These are phyloP conservation scores for Debaryomyces sp. DNA, from an alignment of 1,139 yeast genomes.

Conservation along the genomic window DNA sequence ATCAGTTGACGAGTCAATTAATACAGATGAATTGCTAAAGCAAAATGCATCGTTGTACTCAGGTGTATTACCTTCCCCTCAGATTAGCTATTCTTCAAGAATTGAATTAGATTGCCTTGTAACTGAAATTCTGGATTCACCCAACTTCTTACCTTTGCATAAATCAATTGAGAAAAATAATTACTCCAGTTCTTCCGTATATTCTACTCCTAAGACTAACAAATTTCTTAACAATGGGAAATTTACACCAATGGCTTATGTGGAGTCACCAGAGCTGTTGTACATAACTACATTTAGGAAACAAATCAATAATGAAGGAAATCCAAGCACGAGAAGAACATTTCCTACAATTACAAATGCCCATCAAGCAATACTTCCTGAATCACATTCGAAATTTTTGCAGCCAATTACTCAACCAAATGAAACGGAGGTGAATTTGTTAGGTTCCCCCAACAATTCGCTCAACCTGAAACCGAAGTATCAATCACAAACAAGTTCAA, in stretches of 20 bases:
- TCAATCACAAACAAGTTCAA: constrained; percentile 29
- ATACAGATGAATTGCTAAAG: constrained; percentile 36
- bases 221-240: background rate
- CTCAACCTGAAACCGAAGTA: constrained; percentile 13
- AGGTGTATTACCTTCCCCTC: constrained; percentile 43
- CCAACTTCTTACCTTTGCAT: background rate
- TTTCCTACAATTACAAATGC: background rate
- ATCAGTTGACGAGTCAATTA: constrained; percentile 18
- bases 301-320: background rate
- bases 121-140: background rate
- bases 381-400: background rate
- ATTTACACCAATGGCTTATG: background rate
- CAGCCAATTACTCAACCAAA: background rate
- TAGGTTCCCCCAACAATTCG: background rate
- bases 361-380: background rate
- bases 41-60: constrained; percentile 36
- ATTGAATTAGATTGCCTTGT: background rate
- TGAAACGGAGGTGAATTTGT: background rate
- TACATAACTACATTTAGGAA: constrained; percentile 5
- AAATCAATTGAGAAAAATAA: background rate
- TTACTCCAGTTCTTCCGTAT: constrained; percentile 3
- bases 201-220: background rate
- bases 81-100: constrained; percentile 28
- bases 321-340: background rate
- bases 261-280: constrained; percentile 6